Percentiles rank a stretch among this genome's conserved stretches.
These are phyloP conservation scores for Clavariopsis aquatica DNA, from an alignment of 495 filamentous ascomycete species.

Conservation along the genomic window DNA sequence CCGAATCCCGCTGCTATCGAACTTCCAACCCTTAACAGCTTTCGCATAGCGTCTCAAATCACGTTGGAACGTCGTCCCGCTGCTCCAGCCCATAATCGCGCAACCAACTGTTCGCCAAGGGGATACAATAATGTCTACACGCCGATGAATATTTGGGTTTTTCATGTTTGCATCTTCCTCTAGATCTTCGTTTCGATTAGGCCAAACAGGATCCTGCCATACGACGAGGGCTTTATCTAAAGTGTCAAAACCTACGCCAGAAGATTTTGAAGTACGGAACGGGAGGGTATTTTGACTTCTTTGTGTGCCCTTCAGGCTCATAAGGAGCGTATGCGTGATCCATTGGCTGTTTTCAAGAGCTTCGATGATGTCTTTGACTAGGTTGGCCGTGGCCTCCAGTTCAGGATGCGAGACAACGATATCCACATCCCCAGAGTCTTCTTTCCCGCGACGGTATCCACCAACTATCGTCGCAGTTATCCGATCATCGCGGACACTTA, in stretches of 20 bases:
- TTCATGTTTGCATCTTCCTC: slow-evolving; percentile 46
- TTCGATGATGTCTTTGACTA: slow-evolving; percentile 67
- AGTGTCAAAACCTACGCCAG: slow-evolving; percentile 70
- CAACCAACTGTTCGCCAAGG: slow-evolving; percentile 88
- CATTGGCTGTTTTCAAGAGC: slow-evolving; percentile 66
- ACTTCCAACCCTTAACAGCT: slow-evolving; percentile 71
- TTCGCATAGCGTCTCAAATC: slow-evolving; percentile 83
- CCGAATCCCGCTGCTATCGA: slow-evolving; percentile 86
- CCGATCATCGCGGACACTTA: slow-evolving; percentile 50
- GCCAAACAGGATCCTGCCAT: slow-evolving; percentile 79
- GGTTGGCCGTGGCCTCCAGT: slow-evolving; percentile 60
- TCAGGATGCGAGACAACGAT: slow-evolving; percentile 81
- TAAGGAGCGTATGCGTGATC: slow-evolving; percentile 79
- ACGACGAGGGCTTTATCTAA: slow-evolving; percentile 91
- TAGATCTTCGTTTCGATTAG: slow-evolving; percentile 43
- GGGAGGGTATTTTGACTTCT: slow-evolving; percentile 70
- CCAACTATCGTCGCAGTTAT: slow-evolving; percentile 78
- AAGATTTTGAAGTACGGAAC: slow-evolving; percentile 44
- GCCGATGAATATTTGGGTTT: slow-evolving; percentile 75
- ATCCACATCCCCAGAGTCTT: slow-evolving; percentile 75
- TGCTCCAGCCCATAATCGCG: slow-evolving; percentile 84
- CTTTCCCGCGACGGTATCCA: slow-evolving; percentile 82
- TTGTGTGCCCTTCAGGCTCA: slow-evolving; percentile 65
- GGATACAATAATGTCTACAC: slow-evolving; percentile 91
- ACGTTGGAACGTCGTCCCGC: slow-evolving; percentile 84